These are phyloP conservation scores for Kokia cookei DNA, from an alignment of 441 rosid species.

Conservation along the genomic window DNA sequence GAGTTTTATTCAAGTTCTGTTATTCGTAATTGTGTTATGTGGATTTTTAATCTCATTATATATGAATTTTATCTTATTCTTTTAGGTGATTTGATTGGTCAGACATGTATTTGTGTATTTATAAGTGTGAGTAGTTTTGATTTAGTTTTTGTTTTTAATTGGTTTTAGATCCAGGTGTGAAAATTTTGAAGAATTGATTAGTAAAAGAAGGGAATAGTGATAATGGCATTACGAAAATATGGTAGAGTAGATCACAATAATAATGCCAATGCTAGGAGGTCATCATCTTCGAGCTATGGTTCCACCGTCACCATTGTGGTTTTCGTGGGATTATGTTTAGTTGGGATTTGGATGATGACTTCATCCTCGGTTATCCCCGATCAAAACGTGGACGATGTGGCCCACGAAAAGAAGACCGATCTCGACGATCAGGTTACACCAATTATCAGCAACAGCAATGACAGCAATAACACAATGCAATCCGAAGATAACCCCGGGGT, in stretches of 20 bases:
- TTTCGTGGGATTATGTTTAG: conserved; percentile 82
- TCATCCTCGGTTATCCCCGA: conserved; percentile 66
- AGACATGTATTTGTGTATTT: too few species aligned
- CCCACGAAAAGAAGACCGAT: conserved; percentile 47
- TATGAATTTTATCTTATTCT: background rate
- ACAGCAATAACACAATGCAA: conserved; percentile 28
- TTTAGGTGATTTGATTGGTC: background rate
- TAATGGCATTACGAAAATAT: conserved; percentile 77
- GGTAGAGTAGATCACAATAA: conserved; percentile 51
- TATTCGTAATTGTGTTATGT: too few species aligned
- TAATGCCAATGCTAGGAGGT: conserved; percentile 27
- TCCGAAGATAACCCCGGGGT: conserved; percentile 54
- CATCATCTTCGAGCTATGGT: conserved; percentile 65
- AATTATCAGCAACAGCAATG: conserved; percentile 29
- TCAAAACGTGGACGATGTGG: conserved; percentile 45
- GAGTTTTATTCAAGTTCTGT: too few species aligned
- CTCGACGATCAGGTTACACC: conserved; percentile 38
- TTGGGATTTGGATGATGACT: conserved; percentile 96
- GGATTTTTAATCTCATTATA: background rate
- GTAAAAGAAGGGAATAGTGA: conserved; percentile 5
- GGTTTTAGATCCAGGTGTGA: conserved; percentile 15
- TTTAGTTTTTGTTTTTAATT: background rate
- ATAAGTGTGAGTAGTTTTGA: background rate
- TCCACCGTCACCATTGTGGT: conserved; percentile 68
- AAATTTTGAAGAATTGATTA: conserved; percentile 4